Evolutionary conservation across 2,329 filamentous ascomycete genomes (phyloP), one percentile per base, ranked within the genome.

Genomic region (Pseudomassariella vexata): DNA sequence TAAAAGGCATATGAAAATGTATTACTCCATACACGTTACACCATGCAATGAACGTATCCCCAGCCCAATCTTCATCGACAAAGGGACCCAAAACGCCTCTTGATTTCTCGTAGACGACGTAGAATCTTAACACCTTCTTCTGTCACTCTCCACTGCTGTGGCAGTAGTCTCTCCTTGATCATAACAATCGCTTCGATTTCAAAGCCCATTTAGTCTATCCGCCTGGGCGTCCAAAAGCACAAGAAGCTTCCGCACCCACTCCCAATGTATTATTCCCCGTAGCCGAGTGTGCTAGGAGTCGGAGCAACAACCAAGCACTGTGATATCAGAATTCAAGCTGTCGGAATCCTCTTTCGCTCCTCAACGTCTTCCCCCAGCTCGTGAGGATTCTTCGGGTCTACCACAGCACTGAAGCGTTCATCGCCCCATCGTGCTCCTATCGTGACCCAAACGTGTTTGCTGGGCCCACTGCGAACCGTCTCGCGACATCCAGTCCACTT

Each of bases 371-470:
- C 65, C 2, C 70, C 71, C 17, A 78, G 50, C 44, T 71, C 69
- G 37, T 60, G 60, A 3, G 74, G 73, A 37, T 58, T 66, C 25
- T 65, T 60, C 9, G 71, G 70, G 38, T 79, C 74, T 14, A 78
- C 70, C 30, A 68, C 61, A 11, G 72, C 70, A 20, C 69, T 70
- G 31, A 70, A 57, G 18, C 74, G 61, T 46, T 64, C 59, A 45
- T 82, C 78, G 10, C 74, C 76, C 56, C 68, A 66, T 34, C 75
- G 63, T 3, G 76, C 74, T n/a, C 78, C 78, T 30, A 82, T 75
- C 4, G 76, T 80, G 10, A 79, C 76, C 78, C 78, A 82, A 26
- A 82, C 75, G 42, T 81, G 75, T 59, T 82, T 82, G 44, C 70
- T 65, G 5, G 72, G 68, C 9, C 64, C 65, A 24, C 64, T 62